Evolutionary conservation across 345 rosid species (phyloP), one percentile per base, ranked within the genome.

Genomic region (Eucalyptus marginata): DNA sequence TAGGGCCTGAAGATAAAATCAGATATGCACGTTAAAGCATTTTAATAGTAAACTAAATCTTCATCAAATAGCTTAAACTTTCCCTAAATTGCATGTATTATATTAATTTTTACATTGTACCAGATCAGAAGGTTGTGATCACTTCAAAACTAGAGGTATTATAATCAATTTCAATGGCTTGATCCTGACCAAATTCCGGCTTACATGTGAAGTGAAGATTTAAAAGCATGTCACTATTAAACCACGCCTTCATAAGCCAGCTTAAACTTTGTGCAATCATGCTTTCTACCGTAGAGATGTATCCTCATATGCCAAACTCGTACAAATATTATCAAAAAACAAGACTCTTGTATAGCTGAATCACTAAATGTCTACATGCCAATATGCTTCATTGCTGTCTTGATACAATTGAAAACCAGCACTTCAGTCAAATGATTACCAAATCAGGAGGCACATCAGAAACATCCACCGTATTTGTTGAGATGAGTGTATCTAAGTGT

Each of bases 381-480:
- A 68, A 71, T 71, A 44, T 17, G 81, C 44, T 71, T 71, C 44
- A 71, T 33, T 71, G 81, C 44, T 27, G 58, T 31, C 49, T 87
- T 31, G 49, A 66, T 71, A 71, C 51, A 58, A 47, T 52, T 46
- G 81, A 87, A 44, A 66, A 40, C 31, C 50, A 64, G 51, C 62
- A 33, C 50, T 66, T 59, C 54, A 46, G 88, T 86, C 76, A n/a
- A 46, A 36, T 86, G 44, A 33, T 71, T 93, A 96, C 98, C 92
- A 58, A 87, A 86, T 91, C 91, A 86, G 76, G 89, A 50, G 90
- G 90, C 89, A 86, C 50, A 88, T 49, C 91, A 89, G 92, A 90
- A 79, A 58, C 89, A 85, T 88, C 90, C 52, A 15, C 54, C 52
- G 68, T 86, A 88, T 88, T 50, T 88, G 40, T 85, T 33, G 90